phyloP scores from a whole-genome alignment of 495 filamentous ascomycete genomes.

The Letharia lupina region DNA sequence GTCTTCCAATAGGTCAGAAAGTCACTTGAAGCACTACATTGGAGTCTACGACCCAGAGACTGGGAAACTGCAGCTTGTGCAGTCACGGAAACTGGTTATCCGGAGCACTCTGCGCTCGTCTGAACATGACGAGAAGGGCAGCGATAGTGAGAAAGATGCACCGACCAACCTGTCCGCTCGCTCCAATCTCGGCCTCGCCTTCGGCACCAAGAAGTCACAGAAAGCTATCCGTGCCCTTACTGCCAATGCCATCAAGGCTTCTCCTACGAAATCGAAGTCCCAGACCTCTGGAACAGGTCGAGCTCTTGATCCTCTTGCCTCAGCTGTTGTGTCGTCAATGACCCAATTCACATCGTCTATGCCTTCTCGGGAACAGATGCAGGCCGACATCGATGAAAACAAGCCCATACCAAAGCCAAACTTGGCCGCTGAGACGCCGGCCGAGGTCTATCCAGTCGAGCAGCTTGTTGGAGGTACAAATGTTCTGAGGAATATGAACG shows the following conservation, averaged over 20 bases:
- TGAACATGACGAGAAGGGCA: conserved; percentile 35
- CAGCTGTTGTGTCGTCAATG: conserved; percentile 56
- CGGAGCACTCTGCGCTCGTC: conserved; percentile 51
- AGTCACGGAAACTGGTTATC: conserved; percentile 67
- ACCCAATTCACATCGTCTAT: conserved; percentile 47
- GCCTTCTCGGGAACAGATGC: conserved; percentile 53
- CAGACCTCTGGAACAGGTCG: conserved; percentile 27
- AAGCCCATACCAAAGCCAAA: conserved; percentile 78
- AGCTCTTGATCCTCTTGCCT: conserved; percentile 46
- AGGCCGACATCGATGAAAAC: conserved; percentile 54
- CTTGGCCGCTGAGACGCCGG: conserved; percentile 57
- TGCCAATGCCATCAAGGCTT: conserved; percentile 62
- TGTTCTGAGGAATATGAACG: conserved; percentile 41
- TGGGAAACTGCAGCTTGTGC: conserved; percentile 62
- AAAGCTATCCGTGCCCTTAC: conserved; percentile 70
- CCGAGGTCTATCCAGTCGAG: conserved; percentile 72
- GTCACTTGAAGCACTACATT: conserved; percentile 73
- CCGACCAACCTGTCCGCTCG: conserved; percentile 38
- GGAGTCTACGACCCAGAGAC: conserved; percentile 72
- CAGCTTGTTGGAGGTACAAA: conserved; percentile 51
- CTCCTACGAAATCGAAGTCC: conserved; percentile 32
- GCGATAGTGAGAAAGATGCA: conserved; percentile 36
- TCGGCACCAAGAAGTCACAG: conserved; percentile 90
- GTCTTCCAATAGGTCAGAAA: conserved; percentile 49
- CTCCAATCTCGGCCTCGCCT: conserved; percentile 71